Base-by-base conservation (phyloP, 2,329 filamentous ascomycete species). In the Graphiopsis chlorocephala region DNA sequence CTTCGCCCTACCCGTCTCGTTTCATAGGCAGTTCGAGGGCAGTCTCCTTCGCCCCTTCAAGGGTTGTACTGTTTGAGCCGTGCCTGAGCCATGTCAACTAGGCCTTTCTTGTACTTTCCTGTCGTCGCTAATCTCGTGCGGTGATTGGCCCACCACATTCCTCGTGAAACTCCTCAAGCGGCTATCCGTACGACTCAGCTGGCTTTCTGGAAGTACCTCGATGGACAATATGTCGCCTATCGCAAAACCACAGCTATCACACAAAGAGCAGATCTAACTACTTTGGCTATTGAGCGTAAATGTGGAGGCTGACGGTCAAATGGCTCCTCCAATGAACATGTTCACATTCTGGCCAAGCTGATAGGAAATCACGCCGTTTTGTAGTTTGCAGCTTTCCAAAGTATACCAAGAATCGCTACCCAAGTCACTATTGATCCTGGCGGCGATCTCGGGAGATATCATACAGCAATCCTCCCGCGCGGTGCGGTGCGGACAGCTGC, bases 381-480 rank as follows among this genome's bases (percentile, higher is more conserved):
- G 26, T 29, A 48, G 38, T 35, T 33, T 48, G 57, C 38, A 42
- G 55, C 15, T 42, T 42, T 26, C 23, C 25, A 45, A 45, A 28
- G 11, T 45, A 42, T 45, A 42, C 55, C 55, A 58, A 45, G 35
- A 45, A 38, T 23, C 38, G 33, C 55, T 20, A 42, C 14, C 23
- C 3, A 14, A 17, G 23, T 56, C 55, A 45, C 33, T 38, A 58
- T 38, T 58, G 55, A 62, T 53, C 60, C 25, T 58, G 60, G 25
- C 35, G 48, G 11, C 23, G 60, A 62, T 62, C 60, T 62, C 60
- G 48, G 59, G 48, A 55, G 10, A 17, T 55, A 55, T 45, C 35
- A 42, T 52, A 52, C n/a, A 20, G 29, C 29, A 55, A 55, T 62
- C 60, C 60, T 62, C 48, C 60, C 60, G 60, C 3, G 29, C 58